phyloP scores from a whole-genome alignment of 345 rosid species.

The Crucihimalaya himalaica region DNA sequence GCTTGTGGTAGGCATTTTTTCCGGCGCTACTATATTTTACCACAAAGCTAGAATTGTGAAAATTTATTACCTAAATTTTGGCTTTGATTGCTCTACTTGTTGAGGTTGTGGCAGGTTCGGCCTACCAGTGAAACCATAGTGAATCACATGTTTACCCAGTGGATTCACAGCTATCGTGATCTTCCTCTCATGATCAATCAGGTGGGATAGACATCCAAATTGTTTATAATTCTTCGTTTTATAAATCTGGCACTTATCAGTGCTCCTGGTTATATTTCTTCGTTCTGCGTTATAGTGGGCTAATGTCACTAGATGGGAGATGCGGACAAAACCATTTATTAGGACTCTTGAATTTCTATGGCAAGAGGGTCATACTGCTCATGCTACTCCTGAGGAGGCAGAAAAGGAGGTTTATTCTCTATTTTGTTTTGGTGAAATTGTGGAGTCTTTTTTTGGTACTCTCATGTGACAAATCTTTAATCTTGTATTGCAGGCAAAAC shows the following conservation, averaged over 20 bases:
- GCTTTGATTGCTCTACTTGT: constrained; percentile 66
- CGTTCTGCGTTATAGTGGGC: constrained; percentile 64
- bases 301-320: constrained; percentile 96
- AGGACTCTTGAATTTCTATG: constrained; percentile 96
- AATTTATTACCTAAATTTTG: constrained; percentile 56
- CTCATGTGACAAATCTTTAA: background rate
- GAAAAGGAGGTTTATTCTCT: constrained; percentile 71
- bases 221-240: constrained; percentile 8
- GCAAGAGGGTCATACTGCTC: constrained; percentile 99
- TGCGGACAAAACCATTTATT: constrained; percentile 90
- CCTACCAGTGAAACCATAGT: constrained; percentile 96
- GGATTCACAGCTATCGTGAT: constrained; percentile 95
- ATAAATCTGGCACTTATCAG: background rate
- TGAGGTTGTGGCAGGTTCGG: constrained; percentile 98
- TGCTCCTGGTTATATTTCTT: background rate
- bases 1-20: constrained; percentile 71
- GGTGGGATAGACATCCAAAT: constrained; percentile 43
- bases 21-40: constrained; percentile 12
- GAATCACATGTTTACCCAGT: constrained; percentile 95
- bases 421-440: background rate
- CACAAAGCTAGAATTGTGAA: constrained; percentile 18
- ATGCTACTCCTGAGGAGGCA: constrained; percentile 85
- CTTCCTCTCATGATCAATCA: constrained; percentile 95
- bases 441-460: constrained; percentile 5
- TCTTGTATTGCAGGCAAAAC: constrained; percentile 62